Base-by-base conservation (phyloP, 2,329 filamentous ascomycete species). In the Trichoderma lentiforme region DNA sequence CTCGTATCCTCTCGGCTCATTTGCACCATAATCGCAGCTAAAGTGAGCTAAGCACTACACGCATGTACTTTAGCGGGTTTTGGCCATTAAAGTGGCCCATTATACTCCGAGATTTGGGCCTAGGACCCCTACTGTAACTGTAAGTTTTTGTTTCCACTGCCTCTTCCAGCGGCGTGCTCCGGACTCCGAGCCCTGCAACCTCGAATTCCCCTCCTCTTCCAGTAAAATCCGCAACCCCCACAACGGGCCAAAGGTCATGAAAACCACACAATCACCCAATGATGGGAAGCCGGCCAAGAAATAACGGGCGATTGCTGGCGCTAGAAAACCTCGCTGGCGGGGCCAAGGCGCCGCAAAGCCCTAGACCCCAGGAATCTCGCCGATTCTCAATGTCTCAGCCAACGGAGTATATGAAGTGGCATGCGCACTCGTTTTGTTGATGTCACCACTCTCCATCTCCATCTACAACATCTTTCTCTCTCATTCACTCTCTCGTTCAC, bases 251-350 rank as follows among this genome's bases (percentile, higher is more conserved):
- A 7, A 56, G 8, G 32, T 36, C 21, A 24, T 39, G 36, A 2
- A n/a, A 26, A 62, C 32, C 8, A 18, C 28, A 53, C 43, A 53
- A n/a, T 15, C 61, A 32, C 26, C 39, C 36, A 28, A 60, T 60
- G 53, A 60, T 21, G 21, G 39, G 15, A 7, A 66, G 28, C 28
- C 24, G 30, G 28, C 63, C 43, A 43, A 53, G 28, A 26, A 56
- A 36, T 18, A 30, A 36, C 63, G 58, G 61, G 47, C 47, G 47
- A 43, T 36, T 53, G 21, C 32, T 34, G 57, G 36, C 67, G 57
- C 67, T 70, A 70, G 57, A 62, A 69, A 64, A 62, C 62, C 51
- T 58, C 71, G 68, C 30, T 62, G 51, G 36, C 62, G 57, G 57
- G 61, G 36, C 69, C 34, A 32, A 18, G 15, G 21, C 61, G 47